Base-by-base conservation (phyloP, 2,329 filamentous ascomycete species). In the Podosphaera xanthii region DNA sequence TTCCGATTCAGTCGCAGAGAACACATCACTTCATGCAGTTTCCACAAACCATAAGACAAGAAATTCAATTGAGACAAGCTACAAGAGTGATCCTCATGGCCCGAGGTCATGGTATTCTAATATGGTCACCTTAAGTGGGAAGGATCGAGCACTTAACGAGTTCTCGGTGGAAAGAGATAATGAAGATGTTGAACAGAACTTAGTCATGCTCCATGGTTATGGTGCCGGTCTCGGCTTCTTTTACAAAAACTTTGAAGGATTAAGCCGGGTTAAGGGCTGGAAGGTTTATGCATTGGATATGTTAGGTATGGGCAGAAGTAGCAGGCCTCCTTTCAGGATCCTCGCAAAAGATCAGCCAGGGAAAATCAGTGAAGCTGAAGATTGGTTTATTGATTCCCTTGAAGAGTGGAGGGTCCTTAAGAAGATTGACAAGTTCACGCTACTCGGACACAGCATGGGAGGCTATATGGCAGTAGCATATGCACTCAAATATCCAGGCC, bases 151-250 rank as follows among this genome's bases (percentile, higher is more conserved):
- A 2, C 71, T 98, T 62, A 97, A 98, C 68, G 92, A 98, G 69
- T 92, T 96, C 70, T 89, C 86, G 0, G 81, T 98, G 1, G 87
- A 95, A 72, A 78, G 90, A 57, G 73, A 88, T 0, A 87, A 82
- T 42, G 90, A 96, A 68, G 72, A 83, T 3, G 79, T 81, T 0
- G 84, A 94, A 54, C 84, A 97, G 67, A 92, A 87, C 50, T 76
- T 98, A 14, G 91, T 98, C 52, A 94, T 98, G 81, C 75, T 98
- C 3, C 92, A 98, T 69, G 92, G 92, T 62, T 98, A 98, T 70
- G 92, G 92, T 54, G 92, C 92, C 1, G 92, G 92, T 0, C 77
- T 98, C 0, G 92, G 91, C 31, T 97, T 98, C 72, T 98, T 94
- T 76, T 98, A 96, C 76, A 91, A 92, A 73, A 98, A 98, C 70